Base-by-base conservation (phyloP, 495 filamentous ascomycete species). In the Tuber umbilicatum region DNA sequence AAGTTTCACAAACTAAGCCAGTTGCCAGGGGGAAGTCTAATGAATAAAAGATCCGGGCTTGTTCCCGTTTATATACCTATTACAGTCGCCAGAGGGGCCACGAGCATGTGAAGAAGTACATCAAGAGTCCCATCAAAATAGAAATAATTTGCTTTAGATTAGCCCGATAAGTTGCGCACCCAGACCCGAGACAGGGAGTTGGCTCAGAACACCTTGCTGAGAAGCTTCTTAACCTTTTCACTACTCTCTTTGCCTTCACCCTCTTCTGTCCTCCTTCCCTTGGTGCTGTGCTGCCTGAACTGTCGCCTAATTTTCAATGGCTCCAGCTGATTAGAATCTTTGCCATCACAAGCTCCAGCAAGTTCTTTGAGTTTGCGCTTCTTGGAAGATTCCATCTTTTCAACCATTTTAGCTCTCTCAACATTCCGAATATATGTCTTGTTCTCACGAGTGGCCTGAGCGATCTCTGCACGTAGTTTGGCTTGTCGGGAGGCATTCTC, bases 401-500 rank as follows among this genome's bases (percentile, higher is more conserved):
- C 89, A 68, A 91, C 82, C 85, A 93, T 90, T 85, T 91, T 93
- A 55, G 88, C 89, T 77, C 86, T 87, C 85, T 93, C 90, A 73
- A 94, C 87, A 83, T 94, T 93, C 69, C 87, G 85, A 43, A 94
- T 85, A 79, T 94, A 97, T 76, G 89, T 86, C 86, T 93, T 93
- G 82, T 94, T 94, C 86, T 97, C 93, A 82, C 89, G 90, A 74
- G 87, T 90, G 12, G 90, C 89, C 83, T 90, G 87, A 77, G 88
- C 87, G 84, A 97, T 93, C 80, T 94, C 95, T 43, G 91, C 89
- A 73, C 92, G 85, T 87, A 94, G 89, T 79, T 90, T 89, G 74
- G 89, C 91, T 73, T 91, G 89, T n/a, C 93, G 83, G 83, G 94
- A 93, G 40, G 91, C 90, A 83, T 92, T 91, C 85, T 98, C 95